These are phyloP conservation scores for Rheum nobile DNA, from an alignment of 148 eudicot genomes.

Conservation along the genomic window DNA sequence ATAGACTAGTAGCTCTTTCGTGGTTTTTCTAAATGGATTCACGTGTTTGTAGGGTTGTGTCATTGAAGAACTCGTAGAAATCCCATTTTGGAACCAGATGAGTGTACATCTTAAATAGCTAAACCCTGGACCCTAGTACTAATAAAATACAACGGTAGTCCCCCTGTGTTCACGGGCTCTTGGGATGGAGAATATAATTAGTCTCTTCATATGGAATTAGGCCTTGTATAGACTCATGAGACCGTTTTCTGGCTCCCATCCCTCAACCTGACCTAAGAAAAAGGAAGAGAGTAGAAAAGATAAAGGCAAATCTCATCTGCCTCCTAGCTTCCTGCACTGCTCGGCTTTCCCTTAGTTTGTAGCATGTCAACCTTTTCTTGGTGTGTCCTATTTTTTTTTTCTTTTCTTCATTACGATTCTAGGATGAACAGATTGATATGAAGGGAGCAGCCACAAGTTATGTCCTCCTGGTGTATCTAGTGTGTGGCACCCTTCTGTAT, in stretches of 20 bases:
- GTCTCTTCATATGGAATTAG: not conserved
- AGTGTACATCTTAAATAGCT: slow-evolving; percentile 1
- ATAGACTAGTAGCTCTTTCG: slow-evolving; percentile 3
- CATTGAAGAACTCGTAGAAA: slow-evolving; percentile 5
- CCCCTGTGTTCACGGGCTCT: not conserved
- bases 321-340: slow-evolving; percentile 4
- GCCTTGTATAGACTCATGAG: not conserved
- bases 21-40: slow-evolving; percentile 1
- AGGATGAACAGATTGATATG: slow-evolving; percentile 1
- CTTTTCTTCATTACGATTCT: not conserved
- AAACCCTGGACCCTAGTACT: not conserved
- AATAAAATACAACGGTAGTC: not conserved
- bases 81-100: slow-evolving; percentile 1
- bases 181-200: not conserved
- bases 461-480: not conserved
- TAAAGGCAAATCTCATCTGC: not conserved
- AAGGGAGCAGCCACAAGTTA: not conserved
- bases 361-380: not conserved
- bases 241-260: not conserved
- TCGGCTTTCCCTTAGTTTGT: not conserved
- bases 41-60: not conserved
- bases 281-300: slow-evolving; percentile 1
- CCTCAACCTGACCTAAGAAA: not conserved
- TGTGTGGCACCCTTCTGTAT: not conserved
- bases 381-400: not conserved